Percentiles rank a stretch among this genome's conserved stretches.
Evolutionary conservation across 225 moss, liverwort and hornwort genomes (phyloP).

Genomic region (Pleurozium schreberi): DNA sequence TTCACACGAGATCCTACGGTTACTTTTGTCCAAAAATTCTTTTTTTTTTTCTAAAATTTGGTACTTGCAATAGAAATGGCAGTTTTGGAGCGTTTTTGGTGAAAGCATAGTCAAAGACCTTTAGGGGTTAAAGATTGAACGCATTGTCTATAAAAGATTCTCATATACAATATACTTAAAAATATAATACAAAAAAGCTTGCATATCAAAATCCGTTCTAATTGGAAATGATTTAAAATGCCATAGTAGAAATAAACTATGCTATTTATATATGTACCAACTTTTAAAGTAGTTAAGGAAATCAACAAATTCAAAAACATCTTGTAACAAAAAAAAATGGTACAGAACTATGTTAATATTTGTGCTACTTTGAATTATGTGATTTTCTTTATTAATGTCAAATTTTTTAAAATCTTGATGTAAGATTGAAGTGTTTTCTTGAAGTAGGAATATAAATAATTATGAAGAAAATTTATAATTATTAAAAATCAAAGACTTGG

Average conservation of each 20-base stretch:
- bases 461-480: neutral
- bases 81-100: too few relatives aligned
- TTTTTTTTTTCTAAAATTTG: too few relatives aligned
- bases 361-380: neutral
- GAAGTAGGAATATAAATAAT: neutral
- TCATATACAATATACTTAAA: rapidly evolving
- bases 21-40: too few relatives aligned
- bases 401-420: neutral
- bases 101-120: too few relatives aligned
- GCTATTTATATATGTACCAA: neutral
- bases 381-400: neutral
- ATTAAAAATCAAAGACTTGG: neutral
- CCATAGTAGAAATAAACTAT: neutral
- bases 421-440: neutral
- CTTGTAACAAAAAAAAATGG: neutral
- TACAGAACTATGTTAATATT: neutral
- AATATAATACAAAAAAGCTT: neutral
- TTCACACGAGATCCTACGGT: too few relatives aligned
- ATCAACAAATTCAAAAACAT: neutral
- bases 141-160: rapidly evolving
- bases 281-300: neutral
- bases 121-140: neutral
- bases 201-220: neutral
- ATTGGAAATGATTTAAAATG: neutral
- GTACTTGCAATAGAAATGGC: too few relatives aligned